A percentile compares a stretch with the other conserved stretches of the same genome.
These are phyloP conservation scores for Candida tropicalis DNA, from an alignment of 1,139 yeast species.

Conservation along the genomic window DNA sequence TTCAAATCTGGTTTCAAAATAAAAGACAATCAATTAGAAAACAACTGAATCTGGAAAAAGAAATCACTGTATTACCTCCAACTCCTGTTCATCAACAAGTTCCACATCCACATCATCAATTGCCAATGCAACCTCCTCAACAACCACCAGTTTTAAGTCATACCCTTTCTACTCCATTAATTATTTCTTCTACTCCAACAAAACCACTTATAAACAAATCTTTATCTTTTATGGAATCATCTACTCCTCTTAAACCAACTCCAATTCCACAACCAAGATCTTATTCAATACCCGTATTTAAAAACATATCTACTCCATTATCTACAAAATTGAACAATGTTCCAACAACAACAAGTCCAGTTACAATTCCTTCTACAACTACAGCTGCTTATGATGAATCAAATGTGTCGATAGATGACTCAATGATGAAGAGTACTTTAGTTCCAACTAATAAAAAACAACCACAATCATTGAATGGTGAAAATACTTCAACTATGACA, in stretches of 20 bases:
- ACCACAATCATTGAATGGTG: constrained; percentile 37
- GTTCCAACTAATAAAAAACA: constrained; percentile 41
- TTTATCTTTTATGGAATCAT: constrained; percentile 8
- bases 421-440: constrained; percentile 5
- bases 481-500: constrained; percentile 39
- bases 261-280: constrained; percentile 12
- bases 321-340: constrained; percentile 1
- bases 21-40: constrained; percentile 83
- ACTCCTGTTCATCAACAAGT: constrained; percentile 25
- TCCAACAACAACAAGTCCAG: not conserved
- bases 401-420: not conserved
- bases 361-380: not conserved
- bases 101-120: not conserved
- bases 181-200: constrained; percentile 26
- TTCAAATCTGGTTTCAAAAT: constrained; percentile 98
- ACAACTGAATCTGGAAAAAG: constrained; percentile 42
- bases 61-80: constrained; percentile 48
- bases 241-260: constrained; percentile 5
- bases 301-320: constrained; percentile 9
- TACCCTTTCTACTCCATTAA: constrained; percentile 25
- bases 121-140: constrained; percentile 5
- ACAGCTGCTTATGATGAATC: constrained; percentile 3
- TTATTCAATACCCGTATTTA: constrained; percentile 11
- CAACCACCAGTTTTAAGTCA: constrained; percentile 21
- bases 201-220: constrained; percentile 20